These are phyloP conservation scores for Withania somnifera DNA, from an alignment of 305 asterid genomes.

Conservation along the genomic window DNA sequence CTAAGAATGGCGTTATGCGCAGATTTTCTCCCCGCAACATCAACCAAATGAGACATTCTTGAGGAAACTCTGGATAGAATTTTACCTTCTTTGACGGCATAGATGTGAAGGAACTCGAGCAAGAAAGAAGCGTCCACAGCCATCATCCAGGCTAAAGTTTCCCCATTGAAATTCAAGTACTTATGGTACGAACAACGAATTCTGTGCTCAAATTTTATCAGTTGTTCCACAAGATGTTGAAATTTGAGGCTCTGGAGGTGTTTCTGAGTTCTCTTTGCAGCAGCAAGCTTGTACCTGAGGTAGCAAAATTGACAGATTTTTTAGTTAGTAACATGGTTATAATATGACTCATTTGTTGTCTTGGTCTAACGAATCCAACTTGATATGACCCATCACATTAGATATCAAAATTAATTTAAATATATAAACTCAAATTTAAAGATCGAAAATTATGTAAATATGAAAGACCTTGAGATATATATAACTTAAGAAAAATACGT, in stretches of 20 bases:
- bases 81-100: slow-evolving; percentile 3
- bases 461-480: no score
- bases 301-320: no score
- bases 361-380: no score
- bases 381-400: no score
- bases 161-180: slow-evolving; percentile 7
- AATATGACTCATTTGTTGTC: no score
- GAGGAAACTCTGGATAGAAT: slow-evolving; percentile 2
- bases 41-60: slow-evolving; percentile 15
- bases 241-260: slow-evolving; percentile 5
- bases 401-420: no score
- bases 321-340: no score
- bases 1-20: slow-evolving; percentile 8
- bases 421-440: no score
- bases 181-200: slow-evolving; percentile 20
- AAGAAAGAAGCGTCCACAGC: slow-evolving; percentile 22
- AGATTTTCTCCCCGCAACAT: slow-evolving; percentile 4
- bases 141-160: slow-evolving; percentile 30
- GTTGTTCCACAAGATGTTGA: slow-evolving; percentile 9
- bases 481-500: no score
- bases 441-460: no score
- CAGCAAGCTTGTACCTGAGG: slow-evolving; percentile 31
- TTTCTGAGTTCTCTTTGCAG: slow-evolving; percentile 35
- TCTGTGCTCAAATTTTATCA: background rate
- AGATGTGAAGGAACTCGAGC: slow-evolving; percentile 15